Conservation (phyloP, 768 basidiomycete genomes). For the Chiua virens region DNA sequence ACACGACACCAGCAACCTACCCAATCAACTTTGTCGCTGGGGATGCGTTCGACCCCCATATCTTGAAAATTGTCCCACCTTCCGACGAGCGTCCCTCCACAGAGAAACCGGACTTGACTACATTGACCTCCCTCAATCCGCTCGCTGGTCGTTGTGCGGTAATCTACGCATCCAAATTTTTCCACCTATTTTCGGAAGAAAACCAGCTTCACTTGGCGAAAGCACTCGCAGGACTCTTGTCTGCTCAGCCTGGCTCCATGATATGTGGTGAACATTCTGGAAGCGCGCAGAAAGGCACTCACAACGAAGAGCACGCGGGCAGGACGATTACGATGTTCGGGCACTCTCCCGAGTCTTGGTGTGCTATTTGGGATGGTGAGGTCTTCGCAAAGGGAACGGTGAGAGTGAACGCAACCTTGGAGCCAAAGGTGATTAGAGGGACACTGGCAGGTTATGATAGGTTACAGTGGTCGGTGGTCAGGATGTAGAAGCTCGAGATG, state of each 20-base stretch:
- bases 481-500: slow-evolving; percentile 7
- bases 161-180: slow-evolving; percentile 51
- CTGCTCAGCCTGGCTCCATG: slow-evolving; percentile 29
- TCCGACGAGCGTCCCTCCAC: slow-evolving; percentile 25
- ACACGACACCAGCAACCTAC: slow-evolving; percentile 49
- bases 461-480: slow-evolving; percentile 29
- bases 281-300: background rate
- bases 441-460: background rate
- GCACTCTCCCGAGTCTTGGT: slow-evolving; percentile 38
- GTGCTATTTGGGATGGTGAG: slow-evolving; percentile 39
- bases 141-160: slow-evolving; percentile 49
- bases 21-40: slow-evolving; percentile 54
- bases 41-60: slow-evolving; percentile 48
- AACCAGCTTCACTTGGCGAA: slow-evolving; percentile 30
- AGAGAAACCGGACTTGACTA: slow-evolving; percentile 27
- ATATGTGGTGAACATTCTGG: slow-evolving; percentile 31
- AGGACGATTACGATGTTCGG: slow-evolving; percentile 20
- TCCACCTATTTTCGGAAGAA: slow-evolving; percentile 37
- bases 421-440: background rate
- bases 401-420: background rate
- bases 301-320: background rate
- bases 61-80: slow-evolving; percentile 38
- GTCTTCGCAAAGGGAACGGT: slow-evolving; percentile 28
- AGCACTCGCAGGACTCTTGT: slow-evolving; percentile 29
- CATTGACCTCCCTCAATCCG: slow-evolving; percentile 45